A percentile compares a stretch with the other conserved stretches of the same genome.
These are phyloP conservation scores for Canna indica DNA, from an alignment of 176 grass and related monocot species.

Conservation along the genomic window DNA sequence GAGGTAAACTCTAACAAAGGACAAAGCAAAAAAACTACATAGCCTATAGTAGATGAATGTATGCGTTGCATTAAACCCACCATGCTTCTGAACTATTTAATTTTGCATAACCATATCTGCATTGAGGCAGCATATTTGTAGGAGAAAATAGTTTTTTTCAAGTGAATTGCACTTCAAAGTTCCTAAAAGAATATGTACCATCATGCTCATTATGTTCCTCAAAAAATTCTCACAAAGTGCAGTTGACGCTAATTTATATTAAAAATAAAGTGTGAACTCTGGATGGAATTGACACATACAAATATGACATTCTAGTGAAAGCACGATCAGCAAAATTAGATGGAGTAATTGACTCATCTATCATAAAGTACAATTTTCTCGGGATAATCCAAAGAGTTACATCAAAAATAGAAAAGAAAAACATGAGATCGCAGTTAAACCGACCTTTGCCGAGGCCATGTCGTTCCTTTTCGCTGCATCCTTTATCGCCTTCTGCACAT, in stretches of 20 bases:
- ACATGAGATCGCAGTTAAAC: background rate
- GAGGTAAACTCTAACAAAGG: too few species aligned
- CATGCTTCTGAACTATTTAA: background rate
- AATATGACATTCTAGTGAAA: background rate
- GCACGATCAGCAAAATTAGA: background rate
- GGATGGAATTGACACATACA: background rate
- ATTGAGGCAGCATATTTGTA: background rate
- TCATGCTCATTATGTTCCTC: background rate
- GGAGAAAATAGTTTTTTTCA: background rate
- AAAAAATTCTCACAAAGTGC: background rate
- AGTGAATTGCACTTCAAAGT: background rate
- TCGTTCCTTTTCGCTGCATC: slow-evolving; percentile 86
- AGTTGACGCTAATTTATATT: background rate
- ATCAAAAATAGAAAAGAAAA: background rate
- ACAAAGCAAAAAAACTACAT: background rate
- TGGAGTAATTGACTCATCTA: background rate
- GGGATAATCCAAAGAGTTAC: background rate
- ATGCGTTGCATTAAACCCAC: background rate
- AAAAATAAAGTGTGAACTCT: background rate
- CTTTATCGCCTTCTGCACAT: slow-evolving; percentile 81
- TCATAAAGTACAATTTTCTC: background rate
- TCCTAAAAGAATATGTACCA: background rate
- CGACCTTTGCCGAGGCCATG: slow-evolving; percentile 83
- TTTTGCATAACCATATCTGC: background rate
- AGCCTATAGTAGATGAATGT: too few species aligned